These are phyloP conservation scores for Phytophthora vignae DNA, from an alignment of 352 stramenopile species.

Conservation along the genomic window DNA sequence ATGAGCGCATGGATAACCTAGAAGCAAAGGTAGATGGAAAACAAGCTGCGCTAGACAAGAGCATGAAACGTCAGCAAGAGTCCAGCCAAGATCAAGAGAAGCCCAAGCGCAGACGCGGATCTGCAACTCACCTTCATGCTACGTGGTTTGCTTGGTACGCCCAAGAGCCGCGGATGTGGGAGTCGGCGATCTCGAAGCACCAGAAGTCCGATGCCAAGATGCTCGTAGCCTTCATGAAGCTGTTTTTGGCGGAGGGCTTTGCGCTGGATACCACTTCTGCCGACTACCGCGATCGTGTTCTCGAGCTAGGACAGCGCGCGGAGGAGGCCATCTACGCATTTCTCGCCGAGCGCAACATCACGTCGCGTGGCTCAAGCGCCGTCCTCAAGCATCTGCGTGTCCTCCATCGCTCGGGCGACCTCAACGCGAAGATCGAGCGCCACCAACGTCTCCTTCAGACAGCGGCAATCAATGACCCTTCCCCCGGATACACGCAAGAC, in stretches of 20 bases:
- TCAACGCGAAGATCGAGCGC: too few relatives aligned
- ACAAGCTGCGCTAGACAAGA: not conserved
- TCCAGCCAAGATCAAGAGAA: conserved; percentile 1
- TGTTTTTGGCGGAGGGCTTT: conserved; percentile 19
- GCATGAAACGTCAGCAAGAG: not conserved
- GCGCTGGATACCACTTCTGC: not conserved
- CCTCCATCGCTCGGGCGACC: too few relatives aligned
- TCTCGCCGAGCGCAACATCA: too few relatives aligned
- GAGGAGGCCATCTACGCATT: too few relatives aligned
- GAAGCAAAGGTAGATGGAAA: not conserved
- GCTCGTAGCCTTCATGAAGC: conserved; percentile 18
- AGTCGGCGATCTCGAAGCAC: conserved; percentile 2
- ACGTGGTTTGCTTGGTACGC: conserved; percentile 32
- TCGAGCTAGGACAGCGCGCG: too few relatives aligned
- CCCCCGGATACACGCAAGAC: too few relatives aligned
- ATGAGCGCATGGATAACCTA: too few relatives aligned
- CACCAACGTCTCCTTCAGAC: too few relatives aligned
- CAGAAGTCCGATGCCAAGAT: conserved; percentile 19
- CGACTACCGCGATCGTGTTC: not conserved
- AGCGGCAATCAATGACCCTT: too few relatives aligned
- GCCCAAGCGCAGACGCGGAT: not conserved
- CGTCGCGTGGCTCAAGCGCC: too few relatives aligned
- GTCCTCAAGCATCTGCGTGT: too few relatives aligned
- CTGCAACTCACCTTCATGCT: conserved; percentile 20
- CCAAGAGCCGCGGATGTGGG: conserved; percentile 17